phyloP scores from a whole-genome alignment of 805 yeast species.

The Groenewaldozyma salmanticensis region DNA sequence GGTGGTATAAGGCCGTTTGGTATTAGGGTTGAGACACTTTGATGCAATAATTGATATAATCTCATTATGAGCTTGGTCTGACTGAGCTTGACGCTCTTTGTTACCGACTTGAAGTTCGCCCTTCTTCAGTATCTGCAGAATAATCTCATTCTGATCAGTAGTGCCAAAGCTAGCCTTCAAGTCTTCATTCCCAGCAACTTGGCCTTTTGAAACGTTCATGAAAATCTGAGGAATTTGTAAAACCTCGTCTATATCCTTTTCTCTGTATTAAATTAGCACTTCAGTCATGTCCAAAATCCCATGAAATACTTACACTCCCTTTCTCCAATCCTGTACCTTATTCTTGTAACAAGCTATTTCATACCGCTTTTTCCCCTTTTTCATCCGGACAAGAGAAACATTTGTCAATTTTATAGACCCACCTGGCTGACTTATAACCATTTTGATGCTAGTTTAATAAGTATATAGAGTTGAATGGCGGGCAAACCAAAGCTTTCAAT shows the following conservation, averaged over 20 bases:
- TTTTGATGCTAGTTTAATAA: too few relatives aligned
- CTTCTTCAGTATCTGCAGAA: conserved; percentile 71
- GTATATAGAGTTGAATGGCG: too few relatives aligned
- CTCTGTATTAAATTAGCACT: conserved; percentile 29
- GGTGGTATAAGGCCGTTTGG: conserved; percentile 88
- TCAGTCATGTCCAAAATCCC: background rate
- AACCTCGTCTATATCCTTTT: conserved; percentile 91
- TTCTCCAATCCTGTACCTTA: conserved; percentile 91
- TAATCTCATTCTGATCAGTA: conserved; percentile 62
- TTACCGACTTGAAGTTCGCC: conserved; percentile 95
- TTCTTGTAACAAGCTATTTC: conserved; percentile 96
- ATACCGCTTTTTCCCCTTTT: conserved; percentile 79
- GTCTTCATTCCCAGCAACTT: conserved; percentile 82
- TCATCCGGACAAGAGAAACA: conserved; percentile 85
- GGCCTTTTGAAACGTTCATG: conserved; percentile 87
- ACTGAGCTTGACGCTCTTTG: conserved; percentile 75
- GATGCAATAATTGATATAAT: conserved; percentile 75
- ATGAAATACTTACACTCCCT: conserved; percentile 39
- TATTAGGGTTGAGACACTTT: conserved; percentile 83
- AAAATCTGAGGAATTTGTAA: conserved; percentile 94
- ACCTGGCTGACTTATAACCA: conserved; percentile 76
- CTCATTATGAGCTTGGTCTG: conserved; percentile 68
- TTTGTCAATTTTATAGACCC: conserved; percentile 86
- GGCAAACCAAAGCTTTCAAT: too few relatives aligned
- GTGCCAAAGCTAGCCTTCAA: conserved; percentile 63